Base-by-base conservation (phyloP, 805 yeast genomes). In the Ogataea populi-albae region DNA sequence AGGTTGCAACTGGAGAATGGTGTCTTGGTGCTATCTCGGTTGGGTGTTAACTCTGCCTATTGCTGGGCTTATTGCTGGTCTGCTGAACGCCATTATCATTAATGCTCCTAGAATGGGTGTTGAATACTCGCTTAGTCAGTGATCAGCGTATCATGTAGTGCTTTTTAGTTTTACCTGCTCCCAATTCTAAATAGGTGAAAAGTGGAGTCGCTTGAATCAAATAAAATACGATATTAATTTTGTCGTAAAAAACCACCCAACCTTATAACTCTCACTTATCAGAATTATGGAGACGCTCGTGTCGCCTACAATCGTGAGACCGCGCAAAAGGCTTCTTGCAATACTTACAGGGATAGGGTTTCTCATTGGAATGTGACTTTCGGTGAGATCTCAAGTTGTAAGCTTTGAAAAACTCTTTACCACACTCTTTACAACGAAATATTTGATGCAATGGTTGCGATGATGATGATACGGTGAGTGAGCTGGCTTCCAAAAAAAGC, bases 1-100 rank as follows among this genome's bases (percentile, higher is more conserved):
- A 47, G 72, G 84, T 4, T 81, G 81, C 40, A 82, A 83, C 66
- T 83, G 88, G 88, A 72, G 83, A 64, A 76, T 80, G 77, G 86
- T 82, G 18, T 55, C 65, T 10, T 82, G 83, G 82, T 75, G 82
- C 48, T 81, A 79, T 60, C 49, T 66, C 33, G 87, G 88, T 27
- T 82, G 91, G 89, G 40, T 82, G 27, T 51, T 82, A 32, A 83
- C 91, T 14, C 65, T 83, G 49, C 89, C 91, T 25, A 62, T 75
- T 50, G 87, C 89, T 10, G 89, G 88, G 41, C 48, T 82, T 22
- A 68, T 83, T 47, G 79, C 87, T 29, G 91, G 91, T 51, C 44
- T 79, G 15, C 41, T 81, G 25, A 77, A 73, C 46, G 87, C 73
- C 26, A 76, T 81, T 34, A 73, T 81, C 31, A 50, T 81, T 40